Percentiles rank a stretch among this genome's conserved stretches.
Conservation (phyloP, 176 grass and related monocot genomes). For the Puya raimondii region DNA sequence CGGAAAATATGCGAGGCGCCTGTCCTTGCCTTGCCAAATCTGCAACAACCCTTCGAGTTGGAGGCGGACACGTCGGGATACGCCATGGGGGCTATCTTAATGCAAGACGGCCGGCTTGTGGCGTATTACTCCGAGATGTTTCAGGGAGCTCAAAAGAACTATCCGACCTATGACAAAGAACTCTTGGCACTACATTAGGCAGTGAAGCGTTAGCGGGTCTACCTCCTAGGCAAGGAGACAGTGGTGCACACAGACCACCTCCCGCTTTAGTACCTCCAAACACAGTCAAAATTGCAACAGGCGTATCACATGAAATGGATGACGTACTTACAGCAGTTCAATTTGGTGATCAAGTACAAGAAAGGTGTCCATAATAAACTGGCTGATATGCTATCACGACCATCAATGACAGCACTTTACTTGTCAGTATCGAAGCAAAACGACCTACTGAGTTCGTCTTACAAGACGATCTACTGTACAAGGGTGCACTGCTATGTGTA, state of each 20-base stretch:
- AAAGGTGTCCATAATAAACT: conserved; percentile 10
- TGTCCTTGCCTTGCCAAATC: conserved; percentile 5
- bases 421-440: not conserved
- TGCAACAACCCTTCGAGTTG: conserved; percentile 4
- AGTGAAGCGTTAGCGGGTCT: conserved; percentile 9
- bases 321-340: conserved; percentile 14
- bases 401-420: not conserved
- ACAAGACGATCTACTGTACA: not conserved
- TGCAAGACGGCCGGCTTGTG: too few relatives aligned
- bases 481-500: conserved; percentile 4
- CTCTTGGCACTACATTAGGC: conserved; percentile 8
- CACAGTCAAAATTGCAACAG: conserved; percentile 16
- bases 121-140: too few relatives aligned
- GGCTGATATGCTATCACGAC: not conserved
- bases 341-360: conserved; percentile 16
- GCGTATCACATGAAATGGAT: conserved; percentile 15
- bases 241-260: conserved; percentile 14
- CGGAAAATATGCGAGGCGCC: conserved; percentile 3
- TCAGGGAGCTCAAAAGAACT: conserved; percentile 1
- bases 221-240: conserved; percentile 15
- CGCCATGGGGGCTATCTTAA: too few relatives aligned
- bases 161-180: conserved; percentile 14
- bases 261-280: conserved; percentile 14
- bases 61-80: not conserved
- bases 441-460: not conserved